These are phyloP conservation scores for Hypoxylon sp. DNA, from an alignment of 2,329 filamentous ascomycete genomes.

Conservation along the genomic window DNA sequence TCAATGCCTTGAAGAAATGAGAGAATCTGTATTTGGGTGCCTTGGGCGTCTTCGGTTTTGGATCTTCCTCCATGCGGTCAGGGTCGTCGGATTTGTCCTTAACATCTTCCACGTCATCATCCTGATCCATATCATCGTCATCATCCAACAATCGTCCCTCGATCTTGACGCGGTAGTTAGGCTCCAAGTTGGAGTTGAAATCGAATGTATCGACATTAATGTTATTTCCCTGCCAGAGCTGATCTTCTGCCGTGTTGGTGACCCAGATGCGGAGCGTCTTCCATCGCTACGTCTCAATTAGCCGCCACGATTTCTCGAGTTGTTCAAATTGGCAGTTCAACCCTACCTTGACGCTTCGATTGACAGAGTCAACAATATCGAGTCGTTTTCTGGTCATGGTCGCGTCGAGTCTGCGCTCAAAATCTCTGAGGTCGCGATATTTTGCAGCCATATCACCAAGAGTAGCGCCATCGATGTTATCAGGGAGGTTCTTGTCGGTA, in stretches of 20 bases:
- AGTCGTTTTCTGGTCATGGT: slow-evolving; percentile 93
- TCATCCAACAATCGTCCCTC: slow-evolving; percentile 85
- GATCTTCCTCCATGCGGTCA: slow-evolving; percentile 69
- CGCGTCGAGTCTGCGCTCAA: slow-evolving; percentile 89
- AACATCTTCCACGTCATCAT: slow-evolving; percentile 57
- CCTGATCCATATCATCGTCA: slow-evolving; percentile 58
- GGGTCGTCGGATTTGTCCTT: slow-evolving; percentile 58
- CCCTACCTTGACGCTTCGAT: slow-evolving; percentile 73
- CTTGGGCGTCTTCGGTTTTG: slow-evolving; percentile 50
- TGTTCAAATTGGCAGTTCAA: background rate
- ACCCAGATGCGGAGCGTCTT: slow-evolving; percentile 93
- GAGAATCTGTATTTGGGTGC: slow-evolving; percentile 67
- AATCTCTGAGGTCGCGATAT: slow-evolving; percentile 84
- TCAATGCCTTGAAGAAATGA: slow-evolving; percentile 83
- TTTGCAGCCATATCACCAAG: slow-evolving; percentile 83
- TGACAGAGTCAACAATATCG: slow-evolving; percentile 85
- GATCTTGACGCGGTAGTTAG: slow-evolving; percentile 89
- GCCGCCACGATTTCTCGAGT: slow-evolving; percentile 26
- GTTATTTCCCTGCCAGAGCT: slow-evolving; percentile 84
- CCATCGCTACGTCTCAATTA: slow-evolving; percentile 63
- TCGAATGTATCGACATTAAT: slow-evolving; percentile 80
- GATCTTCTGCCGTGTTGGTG: slow-evolving; percentile 91
- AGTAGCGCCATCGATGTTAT: slow-evolving; percentile 83
- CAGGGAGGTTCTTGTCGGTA: slow-evolving; percentile 93
- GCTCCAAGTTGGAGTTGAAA: slow-evolving; percentile 78